These are phyloP conservation scores for Perkinsus marinus DNA, from an alignment of 169 alveolate genomes.

Conservation along the genomic window DNA sequence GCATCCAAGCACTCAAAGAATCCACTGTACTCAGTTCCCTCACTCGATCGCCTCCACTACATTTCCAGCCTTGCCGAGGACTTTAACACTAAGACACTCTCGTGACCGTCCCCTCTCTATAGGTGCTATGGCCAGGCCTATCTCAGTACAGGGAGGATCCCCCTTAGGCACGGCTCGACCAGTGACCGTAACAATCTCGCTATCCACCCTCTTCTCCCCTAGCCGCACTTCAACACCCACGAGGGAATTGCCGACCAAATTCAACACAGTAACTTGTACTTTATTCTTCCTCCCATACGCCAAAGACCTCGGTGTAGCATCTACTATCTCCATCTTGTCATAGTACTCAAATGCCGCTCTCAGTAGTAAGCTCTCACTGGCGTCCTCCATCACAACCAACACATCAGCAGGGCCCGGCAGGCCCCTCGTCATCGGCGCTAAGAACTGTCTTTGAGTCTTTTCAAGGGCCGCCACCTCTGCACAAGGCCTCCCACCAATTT, in stretches of 20 bases:
- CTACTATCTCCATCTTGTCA: background rate
- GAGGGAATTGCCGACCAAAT: background rate
- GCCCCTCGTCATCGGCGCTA: background rate
- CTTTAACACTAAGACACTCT: background rate
- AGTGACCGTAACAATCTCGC: background rate
- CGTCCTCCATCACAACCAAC: background rate
- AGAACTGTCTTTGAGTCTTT: background rate
- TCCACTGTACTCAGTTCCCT: background rate
- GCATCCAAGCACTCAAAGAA: background rate
- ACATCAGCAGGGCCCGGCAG: background rate
- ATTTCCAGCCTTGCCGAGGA: background rate
- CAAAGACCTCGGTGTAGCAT: background rate
- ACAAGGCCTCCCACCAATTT: background rate
- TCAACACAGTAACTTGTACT: background rate
- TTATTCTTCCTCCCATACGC: background rate
- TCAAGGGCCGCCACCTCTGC: background rate
- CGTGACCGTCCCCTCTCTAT: background rate
- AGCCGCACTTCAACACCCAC: background rate
- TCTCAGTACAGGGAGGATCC: background rate
- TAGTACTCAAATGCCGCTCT: background rate
- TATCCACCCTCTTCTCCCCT: background rate
- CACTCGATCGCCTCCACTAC: background rate
- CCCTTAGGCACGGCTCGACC: background rate
- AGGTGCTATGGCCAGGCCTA: background rate
- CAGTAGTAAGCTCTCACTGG: background rate